These are phyloP conservation scores for Podaxis sp. DNA, from an alignment of 768 basidiomycete genomes.

Conservation along the genomic window DNA sequence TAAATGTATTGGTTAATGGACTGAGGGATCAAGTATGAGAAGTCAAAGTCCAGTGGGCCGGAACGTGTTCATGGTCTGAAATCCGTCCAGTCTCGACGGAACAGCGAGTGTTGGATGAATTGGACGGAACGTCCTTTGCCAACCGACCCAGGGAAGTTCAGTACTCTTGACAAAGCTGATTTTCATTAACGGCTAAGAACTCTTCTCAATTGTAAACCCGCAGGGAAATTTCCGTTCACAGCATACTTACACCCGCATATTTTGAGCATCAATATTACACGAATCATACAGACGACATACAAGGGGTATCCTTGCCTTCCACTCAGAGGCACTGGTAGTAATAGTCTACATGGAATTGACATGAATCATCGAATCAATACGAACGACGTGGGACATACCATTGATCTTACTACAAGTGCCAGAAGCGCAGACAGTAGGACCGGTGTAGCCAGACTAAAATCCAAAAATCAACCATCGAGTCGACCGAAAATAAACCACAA, in stretches of 20 bases:
- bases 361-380: background rate
- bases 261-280: background rate
- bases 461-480: background rate
- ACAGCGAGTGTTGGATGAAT: background rate
- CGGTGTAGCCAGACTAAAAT: background rate
- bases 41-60: background rate
- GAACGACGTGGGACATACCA: background rate
- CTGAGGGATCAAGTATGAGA: too few species aligned
- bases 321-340: conserved; percentile 10
- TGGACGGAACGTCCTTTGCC: too few species aligned
- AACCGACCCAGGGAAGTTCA: background rate
- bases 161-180: background rate
- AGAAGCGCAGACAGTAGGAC: conserved; percentile 4
- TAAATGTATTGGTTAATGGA: too few species aligned
- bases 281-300: background rate
- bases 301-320: background rate
- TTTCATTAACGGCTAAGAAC: background rate
- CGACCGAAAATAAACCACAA: background rate
- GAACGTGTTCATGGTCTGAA: background rate
- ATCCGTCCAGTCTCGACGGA: background rate
- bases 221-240: background rate
- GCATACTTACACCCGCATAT: background rate
- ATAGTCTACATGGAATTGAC: background rate
- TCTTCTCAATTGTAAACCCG: background rate
- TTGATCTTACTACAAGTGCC: conserved; percentile 11